Conservation (phyloP, 352 stramenopile genomes). For the Phytophthora europaea region DNA sequence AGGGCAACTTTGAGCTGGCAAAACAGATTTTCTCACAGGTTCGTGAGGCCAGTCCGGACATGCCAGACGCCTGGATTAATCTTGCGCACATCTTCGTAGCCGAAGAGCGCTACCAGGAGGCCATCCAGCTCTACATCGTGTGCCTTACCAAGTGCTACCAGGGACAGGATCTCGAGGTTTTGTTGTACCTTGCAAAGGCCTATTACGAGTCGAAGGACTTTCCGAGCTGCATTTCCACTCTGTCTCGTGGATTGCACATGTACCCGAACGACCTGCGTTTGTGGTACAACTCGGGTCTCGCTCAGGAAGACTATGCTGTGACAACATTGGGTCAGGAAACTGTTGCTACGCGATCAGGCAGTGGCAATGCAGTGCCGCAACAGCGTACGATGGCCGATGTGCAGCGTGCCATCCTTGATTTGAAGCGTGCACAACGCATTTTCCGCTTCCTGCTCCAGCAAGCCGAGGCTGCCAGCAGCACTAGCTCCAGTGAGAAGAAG, state of each 20-base stretch:
- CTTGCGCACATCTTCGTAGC: conserved; percentile 97
- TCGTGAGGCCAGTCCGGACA: conserved; percentile 95
- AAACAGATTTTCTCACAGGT: conserved; percentile 98
- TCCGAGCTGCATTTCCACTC: conserved; percentile 86
- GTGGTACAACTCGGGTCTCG: conserved; percentile 90
- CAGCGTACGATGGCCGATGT: conserved; percentile 90
- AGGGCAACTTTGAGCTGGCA: conserved; percentile 96
- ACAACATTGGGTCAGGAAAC: conserved; percentile 83
- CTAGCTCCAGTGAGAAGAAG: conserved; percentile 54
- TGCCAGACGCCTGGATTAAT: conserved; percentile 97
- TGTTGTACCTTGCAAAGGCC: conserved; percentile 89
- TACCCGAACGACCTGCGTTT: conserved; percentile 81
- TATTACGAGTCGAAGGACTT: conserved; percentile 93
- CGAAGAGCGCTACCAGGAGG: conserved; percentile 96
- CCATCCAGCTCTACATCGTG: conserved; percentile 96
- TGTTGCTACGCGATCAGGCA: conserved; percentile 47
- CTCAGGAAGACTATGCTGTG: conserved; percentile 90
- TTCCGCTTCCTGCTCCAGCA: conserved; percentile 86
- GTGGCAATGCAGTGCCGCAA: conserved; percentile 42
- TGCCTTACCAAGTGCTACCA: conserved; percentile 93
- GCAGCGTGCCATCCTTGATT: conserved; percentile 87
- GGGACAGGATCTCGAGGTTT: conserved; percentile 83
- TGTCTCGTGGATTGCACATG: conserved; percentile 85
- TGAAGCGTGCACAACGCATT: conserved; percentile 87
- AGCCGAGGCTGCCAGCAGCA: conserved; percentile 49